Evolutionary conservation across 1,139 yeast species (phyloP), one percentile per base, ranked within the genome.

Genomic region (Diutina pseudorugosa): DNA sequence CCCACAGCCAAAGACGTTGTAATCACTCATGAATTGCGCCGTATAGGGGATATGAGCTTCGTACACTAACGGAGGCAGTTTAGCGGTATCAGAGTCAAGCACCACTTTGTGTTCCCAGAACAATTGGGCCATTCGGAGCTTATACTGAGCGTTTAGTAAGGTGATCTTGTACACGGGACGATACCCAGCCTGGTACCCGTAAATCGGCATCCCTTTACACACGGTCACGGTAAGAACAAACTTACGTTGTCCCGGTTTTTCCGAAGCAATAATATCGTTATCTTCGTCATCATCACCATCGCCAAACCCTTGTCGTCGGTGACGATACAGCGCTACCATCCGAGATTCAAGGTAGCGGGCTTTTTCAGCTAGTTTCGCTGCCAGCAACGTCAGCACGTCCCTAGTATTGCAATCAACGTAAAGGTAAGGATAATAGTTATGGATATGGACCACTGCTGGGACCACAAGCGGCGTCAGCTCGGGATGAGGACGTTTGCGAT

Each of bases 1-100:
- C 5, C 85, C 83, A 65, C 97, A 88, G 0, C 96, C 95, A 64
- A 77, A 88, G 42, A 91, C 67, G 61, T 91, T 91, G 65, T 76
- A 89, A 62, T 94, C 98, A 0, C 88, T 73, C 44, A 88, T 66
- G 62, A 93, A 89, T 61, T 93, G 97, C 19, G 89, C 65, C 1
- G 79, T 63, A 60, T 72, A 83, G 0, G 96, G 94, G 12, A 93
- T 73, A 62, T 93, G 98, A 0, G 91, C 75, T 61, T 93, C 98
- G 61, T 73, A 87, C 0, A 72, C 58, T 25, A 55, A 54, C 14
- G 55, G 52, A 21, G 25, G n/a, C 2, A 11, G 20, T 6, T 41
- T 8, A 1, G 54, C 51, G 20, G 56, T 19, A 4, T 18, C 54
- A n/a, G 41, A 41, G 23, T 36, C 25, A 45, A 56, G 53, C 16